Evolutionary conservation across 495 filamentous ascomycete genomes (phyloP).

Genomic region (Penicillium nucicola): DNA sequence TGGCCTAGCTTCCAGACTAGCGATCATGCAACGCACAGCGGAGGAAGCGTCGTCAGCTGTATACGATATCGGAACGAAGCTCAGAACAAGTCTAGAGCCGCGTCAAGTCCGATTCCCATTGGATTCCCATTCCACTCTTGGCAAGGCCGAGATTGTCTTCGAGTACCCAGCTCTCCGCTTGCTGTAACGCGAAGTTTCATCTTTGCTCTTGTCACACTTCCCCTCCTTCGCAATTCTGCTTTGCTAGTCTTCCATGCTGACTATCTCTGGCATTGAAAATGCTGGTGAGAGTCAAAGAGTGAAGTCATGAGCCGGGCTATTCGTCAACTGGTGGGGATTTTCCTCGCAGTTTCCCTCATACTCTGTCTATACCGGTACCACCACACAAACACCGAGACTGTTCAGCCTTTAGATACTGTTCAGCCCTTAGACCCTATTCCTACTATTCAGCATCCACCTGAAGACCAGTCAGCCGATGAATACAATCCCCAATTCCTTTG

Average conservation of each 20-base stretch:
- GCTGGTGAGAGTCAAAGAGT: not conserved
- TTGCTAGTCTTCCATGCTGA: not conserved
- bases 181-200: not conserved
- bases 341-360: slow-evolving; percentile 5
- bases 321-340: slow-evolving; percentile 13
- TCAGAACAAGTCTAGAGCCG: not conserved
- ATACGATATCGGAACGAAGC: not conserved
- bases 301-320: slow-evolving; percentile 17
- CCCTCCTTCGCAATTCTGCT: not conserved
- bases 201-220: not conserved
- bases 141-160: not conserved
- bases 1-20: not conserved
- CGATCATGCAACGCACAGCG: not conserved
- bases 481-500: not conserved
- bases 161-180: too few relatives aligned
- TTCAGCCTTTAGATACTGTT: not conserved
- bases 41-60: slow-evolving; percentile 7
- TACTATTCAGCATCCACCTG: not conserved
- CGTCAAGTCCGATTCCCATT: not conserved
- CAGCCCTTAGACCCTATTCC: not conserved
- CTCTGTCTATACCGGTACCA: slow-evolving; percentile 5
- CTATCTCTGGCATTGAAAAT: slow-evolving; percentile 3
- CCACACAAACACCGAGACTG: not conserved
- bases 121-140: not conserved
- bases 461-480: not conserved